Conservation (phyloP, 495 filamentous ascomycete genomes). For the Annulohypoxylon stygium region DNA sequence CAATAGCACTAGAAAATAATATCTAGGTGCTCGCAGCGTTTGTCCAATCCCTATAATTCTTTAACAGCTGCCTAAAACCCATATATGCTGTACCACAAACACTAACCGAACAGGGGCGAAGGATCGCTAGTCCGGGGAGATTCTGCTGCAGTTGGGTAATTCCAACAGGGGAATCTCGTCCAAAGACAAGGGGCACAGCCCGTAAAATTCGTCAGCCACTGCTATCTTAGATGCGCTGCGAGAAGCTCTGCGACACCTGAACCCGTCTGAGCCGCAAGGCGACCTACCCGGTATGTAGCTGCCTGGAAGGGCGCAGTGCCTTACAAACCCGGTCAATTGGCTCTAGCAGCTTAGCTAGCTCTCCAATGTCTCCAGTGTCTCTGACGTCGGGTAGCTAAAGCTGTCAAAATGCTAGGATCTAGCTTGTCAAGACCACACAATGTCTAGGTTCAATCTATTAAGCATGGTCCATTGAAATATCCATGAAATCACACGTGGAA, state of each 20-base stretch:
- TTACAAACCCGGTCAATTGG: constrained; percentile 10
- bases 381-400: background rate
- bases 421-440: constrained; percentile 14
- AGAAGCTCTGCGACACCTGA: constrained; percentile 13
- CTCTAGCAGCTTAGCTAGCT: background rate
- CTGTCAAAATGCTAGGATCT: constrained; percentile 1
- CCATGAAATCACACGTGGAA: constrained; percentile 20
- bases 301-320: constrained; percentile 22
- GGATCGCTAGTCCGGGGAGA: constrained; percentile 31
- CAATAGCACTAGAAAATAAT: background rate
- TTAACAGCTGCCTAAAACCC: constrained; percentile 17
- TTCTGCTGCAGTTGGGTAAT: constrained; percentile 18
- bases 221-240: constrained; percentile 2
- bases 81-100: constrained; percentile 20
- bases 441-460: background rate
- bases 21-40: background rate
- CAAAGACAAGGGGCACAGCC: constrained; percentile 8
- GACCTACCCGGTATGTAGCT: background rate
- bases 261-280: constrained; percentile 26
- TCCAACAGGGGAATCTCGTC: constrained; percentile 16
- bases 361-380: background rate
- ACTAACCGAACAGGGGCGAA: constrained; percentile 8
- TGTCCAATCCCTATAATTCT: constrained; percentile 9
- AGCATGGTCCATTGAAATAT: background rate
- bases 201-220: constrained; percentile 23